Percentiles rank a stretch among this genome's conserved stretches.
Evolutionary conservation across 2,329 filamentous ascomycete species (phyloP).

Genomic region (Metarhizium sp.): DNA sequence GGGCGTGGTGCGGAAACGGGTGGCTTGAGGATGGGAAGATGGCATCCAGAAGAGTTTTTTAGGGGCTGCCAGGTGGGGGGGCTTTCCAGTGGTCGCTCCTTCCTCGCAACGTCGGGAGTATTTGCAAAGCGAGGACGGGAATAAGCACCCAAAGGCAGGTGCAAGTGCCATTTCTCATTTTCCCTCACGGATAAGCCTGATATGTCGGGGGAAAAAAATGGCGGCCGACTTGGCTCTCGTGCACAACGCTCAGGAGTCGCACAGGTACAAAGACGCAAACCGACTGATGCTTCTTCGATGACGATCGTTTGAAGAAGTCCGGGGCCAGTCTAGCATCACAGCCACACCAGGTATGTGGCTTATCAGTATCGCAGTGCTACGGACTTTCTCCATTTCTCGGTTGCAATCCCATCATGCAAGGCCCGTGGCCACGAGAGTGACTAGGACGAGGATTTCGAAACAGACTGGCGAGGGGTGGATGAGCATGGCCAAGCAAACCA

Average conservation of each 20-base stretch:
- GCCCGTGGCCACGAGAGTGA: neutral
- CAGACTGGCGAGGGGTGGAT: neutral
- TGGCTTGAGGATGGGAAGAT: neutral
- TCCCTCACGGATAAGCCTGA: neutral
- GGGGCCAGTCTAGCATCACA: neutral
- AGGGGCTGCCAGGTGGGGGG: too few species aligned
- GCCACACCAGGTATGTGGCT: neutral
- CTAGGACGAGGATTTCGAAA: neutral
- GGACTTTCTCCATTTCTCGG: too few species aligned
- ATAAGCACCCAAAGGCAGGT: neutral
- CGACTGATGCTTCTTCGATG: neutral
- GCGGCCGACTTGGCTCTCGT: neutral
- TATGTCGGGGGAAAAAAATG: too few species aligned
- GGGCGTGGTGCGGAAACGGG: neutral
- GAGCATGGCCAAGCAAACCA: neutral
- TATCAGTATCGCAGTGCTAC: too few species aligned
- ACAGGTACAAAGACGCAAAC: neutral
- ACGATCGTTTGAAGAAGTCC: neutral
- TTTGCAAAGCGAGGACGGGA: too few species aligned
- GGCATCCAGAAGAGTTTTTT: neutral
- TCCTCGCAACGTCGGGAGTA: too few species aligned
- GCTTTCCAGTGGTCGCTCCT: too few species aligned
- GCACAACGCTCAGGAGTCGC: neutral
- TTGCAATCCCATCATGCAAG: too few species aligned
- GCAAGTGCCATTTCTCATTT: neutral